Base-by-base conservation (phyloP, 805 yeast species). In the Cyberlindnera veronae region DNA sequence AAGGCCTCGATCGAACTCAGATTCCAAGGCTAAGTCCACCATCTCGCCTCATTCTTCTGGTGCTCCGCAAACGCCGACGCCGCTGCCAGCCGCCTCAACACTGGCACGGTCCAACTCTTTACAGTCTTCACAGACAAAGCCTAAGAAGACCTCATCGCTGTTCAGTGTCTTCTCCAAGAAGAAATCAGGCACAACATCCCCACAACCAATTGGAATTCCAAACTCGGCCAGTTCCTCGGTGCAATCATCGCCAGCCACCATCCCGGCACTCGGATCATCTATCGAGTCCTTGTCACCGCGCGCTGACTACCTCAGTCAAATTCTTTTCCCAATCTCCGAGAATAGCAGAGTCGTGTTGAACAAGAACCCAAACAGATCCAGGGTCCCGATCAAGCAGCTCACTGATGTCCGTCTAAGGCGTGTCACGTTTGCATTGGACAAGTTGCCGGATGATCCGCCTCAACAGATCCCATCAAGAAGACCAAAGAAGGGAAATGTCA, bases 401-500 rank as follows among this genome's bases (percentile, higher is more conserved):
- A 39, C 48, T n/a, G 55, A 56, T 6, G 48, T 67, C 1, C 57
- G 56, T 16, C 64, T 85, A 57, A 72, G 76, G 48, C 68, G 90
- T 45, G 95, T 88, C 5, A 73, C 79, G 0, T 90, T 90, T 61
- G 88, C 93, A 0, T 71, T 87, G 5, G 84, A 84, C 36, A 77
- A 81, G 38, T 74, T 88, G 45, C 71, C 70, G 0, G 70, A 69
- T 46, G 96, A 90, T 60, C 97, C 97, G 2, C 95, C 96, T 1
- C 97, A 90, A 56, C 96, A 89, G 58, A 84, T 90, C 45, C 97
- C 97, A 2, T 84, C 95, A 2, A 67, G 95, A 55, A 74, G 72
- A 44, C 96, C 97, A 6, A 71, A 81, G 49, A 72, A 74, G 51
- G 96, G 97, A 7, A 83, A 87, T 55, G 89, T 82, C 17, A 69